These are phyloP conservation scores for Cytospora chrysosperma DNA, from an alignment of 2,329 filamentous ascomycete species.

Conservation along the genomic window DNA sequence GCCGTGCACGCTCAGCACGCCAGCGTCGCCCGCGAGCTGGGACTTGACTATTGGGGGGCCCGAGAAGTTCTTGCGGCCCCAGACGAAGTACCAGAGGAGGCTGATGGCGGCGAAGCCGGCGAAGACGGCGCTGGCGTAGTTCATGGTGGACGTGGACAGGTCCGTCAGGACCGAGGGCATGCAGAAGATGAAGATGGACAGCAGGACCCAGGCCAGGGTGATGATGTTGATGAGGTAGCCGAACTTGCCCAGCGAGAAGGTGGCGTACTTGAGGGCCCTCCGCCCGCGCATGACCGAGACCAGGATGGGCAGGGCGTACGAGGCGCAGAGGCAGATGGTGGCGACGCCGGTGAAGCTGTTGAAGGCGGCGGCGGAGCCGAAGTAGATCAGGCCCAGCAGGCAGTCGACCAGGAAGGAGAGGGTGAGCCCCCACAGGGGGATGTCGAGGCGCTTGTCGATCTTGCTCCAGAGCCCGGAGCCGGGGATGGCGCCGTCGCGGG, in stretches of 20 bases:
- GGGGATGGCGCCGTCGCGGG: constrained; percentile 72
- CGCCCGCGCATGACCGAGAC: constrained; percentile 67
- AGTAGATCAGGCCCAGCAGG: constrained; percentile 74
- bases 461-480: constrained; percentile 64
- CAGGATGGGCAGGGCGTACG: constrained; percentile 73
- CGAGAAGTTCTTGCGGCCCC: constrained; percentile 62
- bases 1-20: not conserved
- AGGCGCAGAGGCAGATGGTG: constrained; percentile 74
- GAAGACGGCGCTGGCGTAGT: constrained; percentile 67
- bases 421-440: constrained; percentile 68
- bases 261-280: constrained; percentile 62
- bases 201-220: constrained; percentile 68
- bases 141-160: constrained; percentile 56
- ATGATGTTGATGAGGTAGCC: constrained; percentile 67
- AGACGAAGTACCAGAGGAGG: constrained; percentile 61
- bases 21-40: constrained; percentile 16
- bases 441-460: constrained; percentile 64
- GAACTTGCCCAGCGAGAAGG: constrained; percentile 67
- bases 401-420: constrained; percentile 69
- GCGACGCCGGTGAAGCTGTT: constrained; percentile 78
- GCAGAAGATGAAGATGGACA: constrained; percentile 72
- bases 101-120: constrained; percentile 61
- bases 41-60: constrained; percentile 48
- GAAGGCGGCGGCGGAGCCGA: constrained; percentile 74
- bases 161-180: constrained; percentile 65